Evolutionary conservation across 2,329 filamentous ascomycete species (phyloP).

Genomic region (Plenodomus biglobosus): DNA sequence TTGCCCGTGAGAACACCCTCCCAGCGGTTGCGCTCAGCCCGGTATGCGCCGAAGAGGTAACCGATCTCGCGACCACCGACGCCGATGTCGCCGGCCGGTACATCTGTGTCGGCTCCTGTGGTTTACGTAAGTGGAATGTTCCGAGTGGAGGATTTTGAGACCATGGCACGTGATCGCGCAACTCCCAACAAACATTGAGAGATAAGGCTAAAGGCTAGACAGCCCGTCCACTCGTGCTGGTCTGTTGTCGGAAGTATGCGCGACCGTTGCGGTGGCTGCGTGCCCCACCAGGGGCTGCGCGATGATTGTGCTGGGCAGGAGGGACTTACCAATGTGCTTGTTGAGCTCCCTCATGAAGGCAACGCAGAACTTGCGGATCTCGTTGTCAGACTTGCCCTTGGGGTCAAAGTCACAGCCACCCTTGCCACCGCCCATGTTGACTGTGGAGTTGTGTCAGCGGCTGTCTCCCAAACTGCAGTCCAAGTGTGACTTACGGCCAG

Average conservation of each 20-base stretch:
- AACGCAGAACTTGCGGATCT: constrained; percentile 96
- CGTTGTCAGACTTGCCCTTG: constrained; percentile 95
- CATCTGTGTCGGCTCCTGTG: constrained; percentile 79
- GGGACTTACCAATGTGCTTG: constrained; percentile 71
- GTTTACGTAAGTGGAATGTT: constrained; percentile 45
- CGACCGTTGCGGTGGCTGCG: constrained; percentile 12
- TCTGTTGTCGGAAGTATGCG: constrained; percentile 17
- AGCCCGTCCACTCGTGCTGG: constrained; percentile 15
- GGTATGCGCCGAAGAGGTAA: constrained; percentile 93
- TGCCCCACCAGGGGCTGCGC: constrained; percentile 14
- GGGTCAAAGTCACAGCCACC: constrained; percentile 98
- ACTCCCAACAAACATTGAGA: constrained; percentile 6
- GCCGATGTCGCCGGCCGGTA: constrained; percentile 96
- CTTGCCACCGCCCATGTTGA: constrained; percentile 96
- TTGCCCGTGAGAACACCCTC: constrained; percentile 97
- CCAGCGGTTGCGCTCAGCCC: constrained; percentile 83
- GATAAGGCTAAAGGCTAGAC: constrained; percentile 22
- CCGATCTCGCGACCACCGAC: constrained; percentile 90
- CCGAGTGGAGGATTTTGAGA: constrained; percentile 8
- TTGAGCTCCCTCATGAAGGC: constrained; percentile 94
- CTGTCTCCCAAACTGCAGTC: background rate
- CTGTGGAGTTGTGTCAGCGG: constrained; percentile 45
- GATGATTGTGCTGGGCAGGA: constrained; percentile 8
- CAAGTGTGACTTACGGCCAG: constrained; percentile 67
- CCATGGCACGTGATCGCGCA: constrained; percentile 4